Base-by-base conservation (phyloP, 169 alveolate genomes). In the Eimeria brunetti region DNA sequence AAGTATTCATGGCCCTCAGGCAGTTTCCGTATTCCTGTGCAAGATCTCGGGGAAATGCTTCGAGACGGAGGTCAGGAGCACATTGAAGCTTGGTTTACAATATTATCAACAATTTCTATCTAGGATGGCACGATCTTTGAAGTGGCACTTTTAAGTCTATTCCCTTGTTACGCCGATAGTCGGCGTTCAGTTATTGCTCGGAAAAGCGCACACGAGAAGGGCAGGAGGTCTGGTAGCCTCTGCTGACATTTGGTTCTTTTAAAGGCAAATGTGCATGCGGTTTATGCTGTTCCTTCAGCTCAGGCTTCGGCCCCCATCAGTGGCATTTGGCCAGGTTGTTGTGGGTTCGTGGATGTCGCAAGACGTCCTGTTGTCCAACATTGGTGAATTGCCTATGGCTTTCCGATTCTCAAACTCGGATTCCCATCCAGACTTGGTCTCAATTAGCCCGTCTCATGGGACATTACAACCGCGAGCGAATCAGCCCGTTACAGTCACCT, bases 301-400 rank as follows among this genome's bases (percentile, higher is more conserved):
- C 44, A 95, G 94, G 8, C 73, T 89, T 71, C 49, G 94, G 8
- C 94, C 86, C 49, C 95, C 94, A 5, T 89, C 96, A 16, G 69
- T 96, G 62, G 76, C 94, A 2, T 96, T 96, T 78, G 96, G 96
- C 6, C 83, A 89, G n/a, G 96, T 96, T 62, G 96, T 96, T 58
- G 95, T 96, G 67, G 85, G 89, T 51, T 80, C 95, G 16, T 69
- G 95, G 88, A 91, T 94, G 38, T 64, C 95, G n/a, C 91, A 83
- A 73, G 73, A 44, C 12, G 94, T 92, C 62, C 95, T 86, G 44
- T 69, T 96, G 75, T 92, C 94, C 84, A 96, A 96, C 93, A 78
- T 92, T 46, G 97, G 97, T 3, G 97, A 96, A 69, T 69, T 96
- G 88, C 92, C 88, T 12, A 89, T 78, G 94, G 76, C 78, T 27